Base-by-base conservation (phyloP, 2,329 filamentous ascomycete species). In the Ophiostoma himal-ulmi region DNA sequence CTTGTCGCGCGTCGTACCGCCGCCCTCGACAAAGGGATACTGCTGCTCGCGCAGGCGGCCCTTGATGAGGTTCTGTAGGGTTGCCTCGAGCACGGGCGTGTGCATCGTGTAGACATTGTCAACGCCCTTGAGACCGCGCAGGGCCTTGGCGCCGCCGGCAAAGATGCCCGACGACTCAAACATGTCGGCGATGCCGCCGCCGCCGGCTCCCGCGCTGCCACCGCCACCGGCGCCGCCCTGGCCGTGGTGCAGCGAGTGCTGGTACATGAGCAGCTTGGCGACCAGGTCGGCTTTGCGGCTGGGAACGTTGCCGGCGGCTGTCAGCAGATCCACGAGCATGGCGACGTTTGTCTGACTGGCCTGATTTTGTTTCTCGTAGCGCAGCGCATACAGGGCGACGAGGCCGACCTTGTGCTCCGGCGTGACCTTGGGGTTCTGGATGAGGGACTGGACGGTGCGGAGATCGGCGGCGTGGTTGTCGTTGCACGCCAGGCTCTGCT, bases 31-130 rank as follows among this genome's bases (percentile, higher is more conserved):
- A 77, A 98, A 99, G 0, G 95, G 96, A 77, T 96, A 98, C 73
- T 95, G 88, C 74, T 93, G 87, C 76, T 96, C 92, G 76, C 89
- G 91, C 71, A 99, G 81, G 39, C 91, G 88, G 0, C 95, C 96
- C 78, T 97, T 97, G 81, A 98, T 94, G 68, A 99, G 83, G 75
- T 94, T 94, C 77, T 97, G 94, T 22, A 99, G 81, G 0, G 93
- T 98, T 34, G 87, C 86, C 78, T 97, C 94, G 20, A 99, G 80
- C 30, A 93, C 85, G 0, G 96, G 93, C 6, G 93, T 96, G 79
- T 99, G 95, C 78, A 99, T 96, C 0, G 95, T 99, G 79, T 99
- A 99, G 37, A 99, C 95, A 76, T 99, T 99, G 79, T 99, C 96
- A 0, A 99, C 95, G 1, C 95, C 95, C 77, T 98, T 97, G 17